A percentile compares a stretch with the other conserved stretches of the same genome.
These are phyloP conservation scores for Anisodus acutangulus DNA, from an alignment of 257 asterid species.

Conservation along the genomic window DNA sequence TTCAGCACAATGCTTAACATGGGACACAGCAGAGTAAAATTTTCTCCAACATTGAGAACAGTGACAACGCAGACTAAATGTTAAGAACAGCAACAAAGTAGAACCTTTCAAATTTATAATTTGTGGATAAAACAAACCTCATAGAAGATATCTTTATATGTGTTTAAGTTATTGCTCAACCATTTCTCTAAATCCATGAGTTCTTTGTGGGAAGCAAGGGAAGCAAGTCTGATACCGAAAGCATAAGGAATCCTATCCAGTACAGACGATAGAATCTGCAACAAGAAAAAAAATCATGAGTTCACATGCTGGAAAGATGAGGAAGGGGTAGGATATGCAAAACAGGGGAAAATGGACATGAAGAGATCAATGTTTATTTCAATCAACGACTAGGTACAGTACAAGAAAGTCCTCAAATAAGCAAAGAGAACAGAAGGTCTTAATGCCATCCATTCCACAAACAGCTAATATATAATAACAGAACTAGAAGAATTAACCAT, in stretches of 20 bases:
- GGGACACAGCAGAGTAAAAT: conserved; percentile 10
- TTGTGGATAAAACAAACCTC: conserved; percentile 52
- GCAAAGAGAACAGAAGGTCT: background rate
- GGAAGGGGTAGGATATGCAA: background rate
- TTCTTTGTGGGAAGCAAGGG: conserved; percentile 81
- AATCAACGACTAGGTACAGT: background rate
- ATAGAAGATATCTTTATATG: conserved; percentile 69
- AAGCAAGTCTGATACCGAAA: conserved; percentile 81
- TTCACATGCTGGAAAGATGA: background rate
- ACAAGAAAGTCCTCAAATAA: background rate
- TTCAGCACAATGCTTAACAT: conserved; percentile 20
- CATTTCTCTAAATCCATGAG: conserved; percentile 83
- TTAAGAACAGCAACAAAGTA: background rate
- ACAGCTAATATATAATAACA: background rate
- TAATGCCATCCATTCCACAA: background rate
- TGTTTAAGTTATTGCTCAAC: conserved; percentile 62
- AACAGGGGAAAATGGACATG: background rate
- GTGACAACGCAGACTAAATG: background rate
- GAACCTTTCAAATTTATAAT: background rate
- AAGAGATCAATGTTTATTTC: background rate
- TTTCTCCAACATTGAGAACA: conserved; percentile 18
- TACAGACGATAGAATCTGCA: conserved; percentile 72
- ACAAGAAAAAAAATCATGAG: conserved; percentile 35
- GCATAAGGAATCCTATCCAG: conserved; percentile 75
- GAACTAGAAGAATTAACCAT: background rate